These are phyloP conservation scores for Aspergillus hiratsukae DNA, from an alignment of 2,329 filamentous ascomycete species.

Conservation along the genomic window DNA sequence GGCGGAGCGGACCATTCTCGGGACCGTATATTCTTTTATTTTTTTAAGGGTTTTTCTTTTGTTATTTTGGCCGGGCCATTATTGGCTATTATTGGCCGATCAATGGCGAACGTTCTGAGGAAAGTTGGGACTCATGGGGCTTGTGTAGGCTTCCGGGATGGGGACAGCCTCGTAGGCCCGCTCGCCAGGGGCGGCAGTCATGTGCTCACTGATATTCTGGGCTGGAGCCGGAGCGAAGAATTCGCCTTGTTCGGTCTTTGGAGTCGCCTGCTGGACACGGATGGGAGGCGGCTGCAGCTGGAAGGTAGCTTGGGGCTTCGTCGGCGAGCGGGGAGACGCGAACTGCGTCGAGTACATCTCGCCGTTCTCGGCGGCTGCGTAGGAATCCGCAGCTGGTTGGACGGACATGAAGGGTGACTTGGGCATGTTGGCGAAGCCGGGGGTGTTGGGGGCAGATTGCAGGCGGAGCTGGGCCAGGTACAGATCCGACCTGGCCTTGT, in stretches of 20 bases:
- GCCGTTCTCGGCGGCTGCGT: slow-evolving; percentile 51
- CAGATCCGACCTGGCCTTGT: slow-evolving; percentile 88
- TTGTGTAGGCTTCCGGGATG: slow-evolving; percentile 77
- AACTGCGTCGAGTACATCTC: slow-evolving; percentile 48
- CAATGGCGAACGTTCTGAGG: slow-evolving; percentile 22
- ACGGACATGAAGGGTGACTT: slow-evolving; percentile 44
- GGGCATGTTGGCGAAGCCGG: slow-evolving; percentile 71
- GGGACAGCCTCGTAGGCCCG: slow-evolving; percentile 79
- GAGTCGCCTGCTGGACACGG: slow-evolving; percentile 73
- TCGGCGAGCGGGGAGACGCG: slow-evolving; percentile 61
- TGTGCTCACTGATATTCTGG: slow-evolving; percentile 57
- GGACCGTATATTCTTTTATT: background rate
- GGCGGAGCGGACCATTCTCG: background rate
- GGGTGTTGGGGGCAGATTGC: slow-evolving; percentile 92
- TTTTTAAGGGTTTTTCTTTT: slow-evolving; percentile 1
- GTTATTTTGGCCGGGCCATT: background rate
- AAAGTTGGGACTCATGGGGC: slow-evolving; percentile 43
- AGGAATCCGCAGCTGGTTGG: slow-evolving; percentile 37
- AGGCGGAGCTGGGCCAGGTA: slow-evolving; percentile 81
- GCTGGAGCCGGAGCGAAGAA: slow-evolving; percentile 52
- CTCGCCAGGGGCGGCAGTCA: slow-evolving; percentile 70
- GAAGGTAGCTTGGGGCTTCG: slow-evolving; percentile 60
- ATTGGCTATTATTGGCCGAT: slow-evolving; percentile 1
- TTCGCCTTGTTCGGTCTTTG: slow-evolving; percentile 59
- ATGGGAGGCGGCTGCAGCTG: slow-evolving; percentile 79